phyloP scores from a whole-genome alignment of 305 asterid species.

The Plantago lanceolata region DNA sequence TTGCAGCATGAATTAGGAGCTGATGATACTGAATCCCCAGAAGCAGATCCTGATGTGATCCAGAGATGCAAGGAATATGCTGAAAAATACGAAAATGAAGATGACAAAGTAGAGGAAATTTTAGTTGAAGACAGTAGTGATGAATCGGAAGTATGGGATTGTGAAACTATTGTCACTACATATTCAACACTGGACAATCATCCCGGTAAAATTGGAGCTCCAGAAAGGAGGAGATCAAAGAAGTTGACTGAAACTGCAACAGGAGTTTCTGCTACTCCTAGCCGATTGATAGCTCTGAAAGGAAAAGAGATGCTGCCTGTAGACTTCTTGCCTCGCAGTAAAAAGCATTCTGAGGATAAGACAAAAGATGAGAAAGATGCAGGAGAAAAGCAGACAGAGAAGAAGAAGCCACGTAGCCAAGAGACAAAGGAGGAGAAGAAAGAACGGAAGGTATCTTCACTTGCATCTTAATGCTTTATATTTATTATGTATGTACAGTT shows the following conservation, averaged over 20 bases:
- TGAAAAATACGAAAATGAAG: slow-evolving; percentile 50
- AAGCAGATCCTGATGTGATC: slow-evolving; percentile 57
- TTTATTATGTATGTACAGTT: slow-evolving; percentile 4
- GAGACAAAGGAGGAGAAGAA: slow-evolving; percentile 96
- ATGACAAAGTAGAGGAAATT: not conserved
- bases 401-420: slow-evolving; percentile 53
- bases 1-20: slow-evolving; percentile 29
- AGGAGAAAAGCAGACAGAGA: slow-evolving; percentile 35
- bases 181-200: slow-evolving; percentile 88
- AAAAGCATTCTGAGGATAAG: slow-evolving; percentile 38
- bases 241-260: slow-evolving; percentile 52
- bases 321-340: slow-evolving; percentile 61
- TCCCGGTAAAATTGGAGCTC: slow-evolving; percentile 82
- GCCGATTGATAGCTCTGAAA: slow-evolving; percentile 56
- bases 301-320: slow-evolving; percentile 83
- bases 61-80: slow-evolving; percentile 63
- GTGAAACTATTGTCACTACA: slow-evolving; percentile 81
- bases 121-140: slow-evolving; percentile 69
- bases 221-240: slow-evolving; percentile 80
- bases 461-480: not conserved
- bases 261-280: slow-evolving; percentile 37
- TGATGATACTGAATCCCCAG: slow-evolving; percentile 44
- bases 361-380: slow-evolving; percentile 41
- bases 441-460: slow-evolving; percentile 64
- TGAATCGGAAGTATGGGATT: slow-evolving; percentile 84